A percentile compares a stretch with the other conserved stretches of the same genome.
phyloP scores from a whole-genome alignment of 129 eudicot species.

The Helianthus tuberosus region DNA sequence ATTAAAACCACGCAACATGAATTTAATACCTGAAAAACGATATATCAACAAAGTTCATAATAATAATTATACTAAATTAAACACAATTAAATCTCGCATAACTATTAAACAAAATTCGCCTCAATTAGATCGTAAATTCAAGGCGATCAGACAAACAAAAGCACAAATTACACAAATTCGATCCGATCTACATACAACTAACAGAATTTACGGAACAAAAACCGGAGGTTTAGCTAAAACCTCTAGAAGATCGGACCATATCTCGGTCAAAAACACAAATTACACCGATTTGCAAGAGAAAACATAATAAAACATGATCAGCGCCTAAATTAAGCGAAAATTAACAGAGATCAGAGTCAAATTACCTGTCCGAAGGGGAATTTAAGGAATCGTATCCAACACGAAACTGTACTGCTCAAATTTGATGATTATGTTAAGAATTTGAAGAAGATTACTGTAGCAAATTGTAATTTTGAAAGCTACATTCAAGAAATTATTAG shows the following conservation, averaged over 20 bases:
- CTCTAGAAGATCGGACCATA: constrained; percentile 37
- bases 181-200: constrained; percentile 30
- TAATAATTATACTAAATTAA: constrained; percentile 15
- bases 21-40: background rate
- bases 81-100: constrained; percentile 13
- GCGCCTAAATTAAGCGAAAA: background rate
- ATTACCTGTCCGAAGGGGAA: constrained; percentile 25
- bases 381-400: constrained; percentile 18
- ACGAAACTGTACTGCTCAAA: constrained; percentile 33
- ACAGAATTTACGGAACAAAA: constrained; percentile 9
- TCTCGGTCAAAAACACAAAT: constrained; percentile 6
- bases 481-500: constrained; percentile 9
- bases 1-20: background rate
- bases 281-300: constrained; percentile 14
- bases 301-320: background rate
- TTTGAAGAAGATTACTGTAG: background rate
- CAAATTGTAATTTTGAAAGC: background rate
- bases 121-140: constrained; percentile 27
- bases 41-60: constrained; percentile 5
- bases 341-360: constrained; percentile 14
- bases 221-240: constrained; percentile 29
- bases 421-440: background rate
- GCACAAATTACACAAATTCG: constrained; percentile 21
- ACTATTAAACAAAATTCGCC: background rate
- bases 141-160: constrained; percentile 16